Conservation (phyloP, 2,329 filamentous ascomycete species). For the Diaporthe aspalathi region DNA sequence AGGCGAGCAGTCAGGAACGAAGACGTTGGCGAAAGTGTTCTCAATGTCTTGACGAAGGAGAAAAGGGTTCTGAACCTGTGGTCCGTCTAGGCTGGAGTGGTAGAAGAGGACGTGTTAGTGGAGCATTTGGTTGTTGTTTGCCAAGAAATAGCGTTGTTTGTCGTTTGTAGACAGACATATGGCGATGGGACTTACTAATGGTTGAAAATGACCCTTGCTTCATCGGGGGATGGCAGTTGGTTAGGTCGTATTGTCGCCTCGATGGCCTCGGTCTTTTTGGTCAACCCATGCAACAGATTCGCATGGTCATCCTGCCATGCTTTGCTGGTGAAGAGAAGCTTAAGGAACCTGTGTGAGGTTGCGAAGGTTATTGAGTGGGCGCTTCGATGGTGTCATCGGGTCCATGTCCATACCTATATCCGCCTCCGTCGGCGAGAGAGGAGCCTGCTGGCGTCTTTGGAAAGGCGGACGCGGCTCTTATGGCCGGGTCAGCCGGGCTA, state of each 20-base stretch:
- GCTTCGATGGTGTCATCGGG: too few species aligned
- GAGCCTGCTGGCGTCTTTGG: not conserved
- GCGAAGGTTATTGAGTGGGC: too few species aligned
- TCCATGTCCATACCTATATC: constrained; percentile 1
- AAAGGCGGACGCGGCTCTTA: not conserved
- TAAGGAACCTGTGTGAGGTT: not conserved
- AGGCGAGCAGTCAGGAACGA: not conserved
- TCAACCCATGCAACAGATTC: not conserved
- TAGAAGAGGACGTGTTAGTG: not conserved
- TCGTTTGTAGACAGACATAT: too few species aligned
- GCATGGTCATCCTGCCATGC: not conserved
- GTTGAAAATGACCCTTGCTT: constrained; percentile 1
- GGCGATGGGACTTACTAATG: constrained; percentile 1
- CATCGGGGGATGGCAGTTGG: not conserved
- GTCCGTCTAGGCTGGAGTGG: not conserved
- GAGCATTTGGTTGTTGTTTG: too few species aligned
- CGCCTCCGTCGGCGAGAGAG: not conserved
- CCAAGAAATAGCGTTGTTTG: too few species aligned
- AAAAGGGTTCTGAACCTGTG: not conserved
- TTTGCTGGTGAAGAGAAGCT: not conserved
- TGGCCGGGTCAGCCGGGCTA: not conserved
- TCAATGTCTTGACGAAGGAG: not conserved
- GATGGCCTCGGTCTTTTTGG: not conserved
- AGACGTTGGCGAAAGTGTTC: not conserved
- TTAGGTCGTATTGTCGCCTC: not conserved